Evolutionary conservation across 2,329 filamentous ascomycete species (phyloP).

Genomic region (Phaeosphaeriaceae sp.): DNA sequence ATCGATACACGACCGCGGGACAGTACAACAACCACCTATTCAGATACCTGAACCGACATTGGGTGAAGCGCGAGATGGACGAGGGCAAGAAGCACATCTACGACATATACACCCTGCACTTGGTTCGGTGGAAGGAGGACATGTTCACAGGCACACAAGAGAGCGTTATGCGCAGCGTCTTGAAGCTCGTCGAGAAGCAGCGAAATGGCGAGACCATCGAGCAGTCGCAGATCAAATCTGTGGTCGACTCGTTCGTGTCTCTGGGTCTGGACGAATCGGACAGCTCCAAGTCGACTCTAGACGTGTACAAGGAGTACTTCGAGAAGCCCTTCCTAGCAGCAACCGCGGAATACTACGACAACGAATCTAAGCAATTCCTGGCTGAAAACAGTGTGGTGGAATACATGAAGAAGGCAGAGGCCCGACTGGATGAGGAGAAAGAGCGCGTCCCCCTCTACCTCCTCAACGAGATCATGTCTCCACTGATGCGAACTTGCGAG

Average conservation of each 20-base stretch:
- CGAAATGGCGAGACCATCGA: conserved; percentile 98
- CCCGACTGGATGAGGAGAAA: conserved; percentile 88
- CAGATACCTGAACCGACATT: conserved; percentile 94
- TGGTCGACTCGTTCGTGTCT: conserved; percentile 94
- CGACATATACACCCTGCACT: conserved; percentile 95
- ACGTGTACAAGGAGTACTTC: conserved; percentile 92
- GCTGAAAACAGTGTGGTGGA: conserved; percentile 97
- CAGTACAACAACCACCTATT: conserved; percentile 99
- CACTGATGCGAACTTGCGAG: conserved; percentile 87
- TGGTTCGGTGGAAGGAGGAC: conserved; percentile 93
- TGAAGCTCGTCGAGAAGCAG: conserved; percentile 96
- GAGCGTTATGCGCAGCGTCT: conserved; percentile 93
- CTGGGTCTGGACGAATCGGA: conserved; percentile 93
- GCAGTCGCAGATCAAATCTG: conserved; percentile 93
- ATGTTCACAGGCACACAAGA: conserved; percentile 83
- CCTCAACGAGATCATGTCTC: conserved; percentile 84
- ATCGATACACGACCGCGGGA: conserved; percentile 90
- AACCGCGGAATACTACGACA: conserved; percentile 84
- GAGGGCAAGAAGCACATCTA: conserved; percentile 98
- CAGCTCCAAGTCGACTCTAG: conserved; percentile 89
- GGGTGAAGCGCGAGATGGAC: conserved; percentile 98
- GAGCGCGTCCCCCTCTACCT: conserved; percentile 91
- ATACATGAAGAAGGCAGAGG: conserved; percentile 99
- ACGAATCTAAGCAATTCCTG: conserved; percentile 92
- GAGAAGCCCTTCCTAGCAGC: conserved; percentile 89